These are phyloP conservation scores for Lentinula detonsa DNA, from an alignment of 768 basidiomycete genomes.

Conservation along the genomic window DNA sequence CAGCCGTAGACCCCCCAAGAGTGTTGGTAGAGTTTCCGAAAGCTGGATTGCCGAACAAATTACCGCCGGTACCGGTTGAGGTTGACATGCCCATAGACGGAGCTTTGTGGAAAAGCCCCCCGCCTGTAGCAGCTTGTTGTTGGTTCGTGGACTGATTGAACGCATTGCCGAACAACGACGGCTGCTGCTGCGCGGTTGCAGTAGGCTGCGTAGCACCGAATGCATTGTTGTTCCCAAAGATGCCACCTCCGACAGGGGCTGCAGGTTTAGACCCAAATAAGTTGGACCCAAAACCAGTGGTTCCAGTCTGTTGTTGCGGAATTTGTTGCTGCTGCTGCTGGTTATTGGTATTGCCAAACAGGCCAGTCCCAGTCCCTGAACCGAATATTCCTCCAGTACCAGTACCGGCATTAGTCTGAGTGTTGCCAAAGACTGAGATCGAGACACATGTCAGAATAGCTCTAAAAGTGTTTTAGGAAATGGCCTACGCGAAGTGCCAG, in stretches of 20 bases:
- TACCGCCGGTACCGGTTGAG: conserved; percentile 32
- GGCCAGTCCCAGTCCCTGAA: conserved; percentile 19
- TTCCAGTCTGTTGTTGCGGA: conserved; percentile 27
- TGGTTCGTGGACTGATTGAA: conserved; percentile 37
- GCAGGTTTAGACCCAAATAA: conserved; percentile 42
- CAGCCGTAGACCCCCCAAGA: conserved; percentile 33
- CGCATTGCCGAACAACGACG: conserved; percentile 43
- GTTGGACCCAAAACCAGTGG: conserved; percentile 18
- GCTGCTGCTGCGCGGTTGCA: conserved; percentile 23
- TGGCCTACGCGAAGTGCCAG: conserved; percentile 22
- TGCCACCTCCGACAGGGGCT: conserved; percentile 24
- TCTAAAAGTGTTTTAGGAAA: not conserved
- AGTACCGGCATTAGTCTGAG: conserved; percentile 18
- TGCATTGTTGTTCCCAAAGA: conserved; percentile 23
- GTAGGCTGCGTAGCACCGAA: conserved; percentile 36
- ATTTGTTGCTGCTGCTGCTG: conserved; percentile 29
- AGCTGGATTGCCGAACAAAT: conserved; percentile 31
- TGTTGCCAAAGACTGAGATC: conserved; percentile 29
- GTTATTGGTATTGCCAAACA: conserved; percentile 23
- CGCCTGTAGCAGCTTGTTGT: conserved; percentile 39
- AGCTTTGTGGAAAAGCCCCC: conserved; percentile 45
- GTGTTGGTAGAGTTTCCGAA: conserved; percentile 24
- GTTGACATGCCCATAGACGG: conserved; percentile 38
- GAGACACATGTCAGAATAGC: conserved; percentile 3
- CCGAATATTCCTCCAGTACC: conserved; percentile 28